These are phyloP conservation scores for Lophiostoma macrostomum DNA, from an alignment of 495 filamentous ascomycete species.

Conservation along the genomic window DNA sequence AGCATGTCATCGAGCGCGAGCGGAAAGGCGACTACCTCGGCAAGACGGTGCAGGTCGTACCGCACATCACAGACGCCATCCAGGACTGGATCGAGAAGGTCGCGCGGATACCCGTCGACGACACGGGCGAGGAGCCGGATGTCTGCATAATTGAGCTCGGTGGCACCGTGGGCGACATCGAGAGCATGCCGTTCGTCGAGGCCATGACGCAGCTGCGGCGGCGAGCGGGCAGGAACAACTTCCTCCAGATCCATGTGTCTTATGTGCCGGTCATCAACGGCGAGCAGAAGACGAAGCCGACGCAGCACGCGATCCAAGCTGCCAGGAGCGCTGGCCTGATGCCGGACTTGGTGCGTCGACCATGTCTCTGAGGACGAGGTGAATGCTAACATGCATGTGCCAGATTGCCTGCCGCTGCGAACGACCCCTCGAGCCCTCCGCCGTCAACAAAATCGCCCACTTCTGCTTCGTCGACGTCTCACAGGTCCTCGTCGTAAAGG, in stretches of 20 bases:
- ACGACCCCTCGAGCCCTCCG: constrained; percentile 63
- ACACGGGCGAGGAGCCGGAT: constrained; percentile 75
- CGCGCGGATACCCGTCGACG: constrained; percentile 81
- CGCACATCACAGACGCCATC: constrained; percentile 85
- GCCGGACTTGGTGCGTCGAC: constrained; percentile 67
- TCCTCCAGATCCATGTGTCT: constrained; percentile 80
- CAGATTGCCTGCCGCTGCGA: constrained; percentile 91
- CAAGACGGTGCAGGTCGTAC: constrained; percentile 89
- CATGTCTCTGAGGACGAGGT: constrained; percentile 4
- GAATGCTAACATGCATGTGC: constrained; percentile 5
- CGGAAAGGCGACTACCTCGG: constrained; percentile 83
- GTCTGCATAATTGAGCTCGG: constrained; percentile 86
- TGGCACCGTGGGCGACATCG: constrained; percentile 86
- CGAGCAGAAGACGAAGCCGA: constrained; percentile 98
- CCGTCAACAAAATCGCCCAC: constrained; percentile 81
- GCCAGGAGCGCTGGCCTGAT: constrained; percentile 76
- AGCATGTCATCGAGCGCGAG: constrained; percentile 78
- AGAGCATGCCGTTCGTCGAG: constrained; percentile 86
- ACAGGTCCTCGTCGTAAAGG: constrained; percentile 80
- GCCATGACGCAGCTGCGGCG: constrained; percentile 74
- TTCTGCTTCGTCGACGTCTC: constrained; percentile 77
- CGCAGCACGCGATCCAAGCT: constrained; percentile 81
- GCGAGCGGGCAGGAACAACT: constrained; percentile 72
- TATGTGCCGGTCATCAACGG: constrained; percentile 66
- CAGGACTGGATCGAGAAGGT: constrained; percentile 92